phyloP scores from a whole-genome alignment of 2,329 filamentous ascomycete genomes.

The Ceratocystis ficicola region DNA sequence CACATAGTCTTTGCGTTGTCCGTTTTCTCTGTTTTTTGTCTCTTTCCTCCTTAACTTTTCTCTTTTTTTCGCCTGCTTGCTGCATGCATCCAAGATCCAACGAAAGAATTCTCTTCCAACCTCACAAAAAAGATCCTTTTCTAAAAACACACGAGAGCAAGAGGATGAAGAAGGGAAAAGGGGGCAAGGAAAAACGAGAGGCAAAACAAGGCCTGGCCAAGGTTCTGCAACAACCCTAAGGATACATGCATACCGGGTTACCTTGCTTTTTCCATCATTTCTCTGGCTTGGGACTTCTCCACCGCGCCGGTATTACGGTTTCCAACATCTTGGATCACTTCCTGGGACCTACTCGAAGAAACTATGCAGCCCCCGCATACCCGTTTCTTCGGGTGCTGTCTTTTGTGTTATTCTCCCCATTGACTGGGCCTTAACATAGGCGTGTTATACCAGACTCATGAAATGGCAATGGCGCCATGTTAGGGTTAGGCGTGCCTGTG shows the following conservation, averaged over 20 bases:
- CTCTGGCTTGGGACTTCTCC: neutral
- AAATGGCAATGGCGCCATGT: neutral
- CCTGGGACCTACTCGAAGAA: neutral
- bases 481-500: neutral
- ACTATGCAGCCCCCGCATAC: neutral
- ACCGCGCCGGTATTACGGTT: neutral
- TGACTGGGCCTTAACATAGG: neutral
- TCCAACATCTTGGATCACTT: slow-evolving; percentile 2
- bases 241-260: neutral
- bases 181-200: neutral
- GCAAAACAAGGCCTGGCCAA: no score
- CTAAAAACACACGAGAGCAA: neutral
- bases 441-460: neutral
- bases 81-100: neutral
- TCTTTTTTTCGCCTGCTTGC: slow-evolving; percentile 16
- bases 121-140: neutral
- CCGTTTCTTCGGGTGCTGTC: neutral
- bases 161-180: neutral
- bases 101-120: neutral
- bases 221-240: neutral
- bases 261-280: neutral
- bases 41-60: slow-evolving; percentile 10
- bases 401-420: neutral
- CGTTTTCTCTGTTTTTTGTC: slow-evolving; percentile 8
- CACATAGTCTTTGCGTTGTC: neutral